phyloP scores from a whole-genome alignment of 805 yeast species.

The Lachancea kluyveri region DNA sequence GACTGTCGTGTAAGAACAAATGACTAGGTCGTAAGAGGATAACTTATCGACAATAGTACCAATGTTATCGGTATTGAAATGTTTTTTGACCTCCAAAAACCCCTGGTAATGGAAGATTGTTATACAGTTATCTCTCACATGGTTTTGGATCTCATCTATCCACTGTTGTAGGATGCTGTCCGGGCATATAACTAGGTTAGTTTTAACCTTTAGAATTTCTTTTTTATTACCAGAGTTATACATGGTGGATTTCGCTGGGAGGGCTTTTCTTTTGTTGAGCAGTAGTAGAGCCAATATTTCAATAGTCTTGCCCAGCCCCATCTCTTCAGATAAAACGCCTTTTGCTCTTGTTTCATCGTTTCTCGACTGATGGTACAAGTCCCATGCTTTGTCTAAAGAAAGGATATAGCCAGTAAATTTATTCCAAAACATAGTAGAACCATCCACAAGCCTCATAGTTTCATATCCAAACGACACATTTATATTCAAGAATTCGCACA shows the following conservation, averaged over 20 bases:
- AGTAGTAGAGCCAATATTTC: constrained; percentile 67
- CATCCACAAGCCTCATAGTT: constrained; percentile 8
- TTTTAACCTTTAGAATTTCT: constrained; percentile 40
- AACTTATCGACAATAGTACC: constrained; percentile 45
- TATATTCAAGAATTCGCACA: constrained; percentile 18
- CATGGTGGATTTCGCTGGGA: constrained; percentile 7
- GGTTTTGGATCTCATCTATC: constrained; percentile 61
- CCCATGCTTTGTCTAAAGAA: constrained; percentile 13
- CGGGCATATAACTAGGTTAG: constrained; percentile 84
- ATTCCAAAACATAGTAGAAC: constrained; percentile 24
- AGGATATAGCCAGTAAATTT: constrained; percentile 28
- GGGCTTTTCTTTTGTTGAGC: constrained; percentile 48
- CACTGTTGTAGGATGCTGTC: constrained; percentile 80
- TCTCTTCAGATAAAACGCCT: constrained; percentile 85
- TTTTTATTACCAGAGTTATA: constrained; percentile 18
- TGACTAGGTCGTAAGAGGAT: constrained; percentile 63
- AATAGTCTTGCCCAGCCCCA: constrained; percentile 96
- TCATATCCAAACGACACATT: constrained; percentile 27
- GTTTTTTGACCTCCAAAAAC: constrained; percentile 31
- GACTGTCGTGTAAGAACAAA: constrained; percentile 69
- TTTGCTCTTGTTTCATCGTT: constrained; percentile 18
- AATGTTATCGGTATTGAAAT: constrained; percentile 15
- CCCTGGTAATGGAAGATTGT: constrained; percentile 64
- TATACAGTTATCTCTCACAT: constrained; percentile 37
- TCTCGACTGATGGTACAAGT: constrained; percentile 10